Evolutionary conservation across 1,139 yeast species (phyloP).

Genomic region (Saccharomyces hybrid): DNA sequence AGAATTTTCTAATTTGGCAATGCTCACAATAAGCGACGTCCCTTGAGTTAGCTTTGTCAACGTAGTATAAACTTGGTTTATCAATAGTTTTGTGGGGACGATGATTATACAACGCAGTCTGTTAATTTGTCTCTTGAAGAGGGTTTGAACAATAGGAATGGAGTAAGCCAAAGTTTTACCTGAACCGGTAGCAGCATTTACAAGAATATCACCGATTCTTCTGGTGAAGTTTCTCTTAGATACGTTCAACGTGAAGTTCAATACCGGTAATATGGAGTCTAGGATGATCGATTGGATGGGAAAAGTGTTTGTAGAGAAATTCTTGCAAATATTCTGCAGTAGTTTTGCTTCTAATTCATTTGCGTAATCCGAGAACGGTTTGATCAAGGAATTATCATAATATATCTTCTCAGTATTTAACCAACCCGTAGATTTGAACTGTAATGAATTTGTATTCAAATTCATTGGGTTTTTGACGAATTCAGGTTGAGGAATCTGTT

Average conservation of each 20-base stretch:
- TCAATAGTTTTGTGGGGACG: conserved; percentile 86
- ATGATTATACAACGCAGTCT: conserved; percentile 66
- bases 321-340: conserved; percentile 20
- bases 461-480: conserved; percentile 29
- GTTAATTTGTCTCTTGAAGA: conserved; percentile 61
- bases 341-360: conserved; percentile 19
- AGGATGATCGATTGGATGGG: conserved; percentile 31
- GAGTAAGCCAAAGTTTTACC: conserved; percentile 92
- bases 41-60: conserved; percentile 57
- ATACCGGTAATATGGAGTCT: conserved; percentile 22
- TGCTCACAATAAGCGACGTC: conserved; percentile 52
- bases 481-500: conserved; percentile 79
- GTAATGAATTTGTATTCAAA: not conserved
- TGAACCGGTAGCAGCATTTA: conserved; percentile 93
- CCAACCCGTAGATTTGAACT: conserved; percentile 28
- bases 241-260: conserved; percentile 19
- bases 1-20: conserved; percentile 53
- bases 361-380: conserved; percentile 19
- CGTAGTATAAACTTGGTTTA: conserved; percentile 71
- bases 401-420: conserved; percentile 30
- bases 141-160: conserved; percentile 70
- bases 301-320: conserved; percentile 26
- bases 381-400: conserved; percentile 25
- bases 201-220: conserved; percentile 61
- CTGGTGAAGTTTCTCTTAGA: conserved; percentile 35